phyloP scores from a whole-genome alignment of 306 rosid species.

The Luffa acutangula region DNA sequence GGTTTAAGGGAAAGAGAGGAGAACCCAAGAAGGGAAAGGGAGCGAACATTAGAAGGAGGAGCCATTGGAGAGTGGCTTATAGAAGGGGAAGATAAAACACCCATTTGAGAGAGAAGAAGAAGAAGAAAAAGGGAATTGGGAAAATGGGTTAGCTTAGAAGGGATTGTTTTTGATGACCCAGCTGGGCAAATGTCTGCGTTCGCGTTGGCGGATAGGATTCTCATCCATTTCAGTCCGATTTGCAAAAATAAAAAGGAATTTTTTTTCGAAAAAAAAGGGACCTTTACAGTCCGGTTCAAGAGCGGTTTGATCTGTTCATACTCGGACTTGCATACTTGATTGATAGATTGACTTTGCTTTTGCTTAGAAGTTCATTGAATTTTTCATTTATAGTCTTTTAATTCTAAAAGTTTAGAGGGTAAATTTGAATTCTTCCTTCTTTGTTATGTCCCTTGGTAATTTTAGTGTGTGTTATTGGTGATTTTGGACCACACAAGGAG shows the following conservation, averaged over 20 bases:
- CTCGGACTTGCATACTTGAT: neutral
- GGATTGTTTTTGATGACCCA: constrained; percentile 8
- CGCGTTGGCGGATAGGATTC: constrained; percentile 13
- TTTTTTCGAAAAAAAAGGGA: neutral
- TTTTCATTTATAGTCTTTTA: too few relatives aligned
- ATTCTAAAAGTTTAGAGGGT: too few relatives aligned
- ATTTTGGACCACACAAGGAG: too few relatives aligned
- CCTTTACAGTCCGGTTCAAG: neutral
- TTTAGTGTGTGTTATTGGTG: too few relatives aligned
- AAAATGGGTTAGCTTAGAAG: constrained; percentile 16
- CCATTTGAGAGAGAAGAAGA: constrained; percentile 23
- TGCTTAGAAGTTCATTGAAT: neutral
- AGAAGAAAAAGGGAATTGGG: neutral
- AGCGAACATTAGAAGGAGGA: constrained; percentile 16
- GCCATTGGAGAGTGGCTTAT: constrained; percentile 14
- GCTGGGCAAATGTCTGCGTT: neutral
- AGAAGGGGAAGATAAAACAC: constrained; percentile 21
- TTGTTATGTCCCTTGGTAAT: too few relatives aligned
- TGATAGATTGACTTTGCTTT: neutral
- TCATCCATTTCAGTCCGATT: neutral
- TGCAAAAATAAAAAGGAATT: neutral
- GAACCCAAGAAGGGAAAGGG: constrained; percentile 27
- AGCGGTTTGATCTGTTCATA: neutral
- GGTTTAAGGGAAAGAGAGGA: constrained; percentile 34
- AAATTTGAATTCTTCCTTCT: too few relatives aligned